phyloP scores from a whole-genome alignment of 1,284 basidiomycete species.

The Cutaneotrichosporon daszewskae region DNA sequence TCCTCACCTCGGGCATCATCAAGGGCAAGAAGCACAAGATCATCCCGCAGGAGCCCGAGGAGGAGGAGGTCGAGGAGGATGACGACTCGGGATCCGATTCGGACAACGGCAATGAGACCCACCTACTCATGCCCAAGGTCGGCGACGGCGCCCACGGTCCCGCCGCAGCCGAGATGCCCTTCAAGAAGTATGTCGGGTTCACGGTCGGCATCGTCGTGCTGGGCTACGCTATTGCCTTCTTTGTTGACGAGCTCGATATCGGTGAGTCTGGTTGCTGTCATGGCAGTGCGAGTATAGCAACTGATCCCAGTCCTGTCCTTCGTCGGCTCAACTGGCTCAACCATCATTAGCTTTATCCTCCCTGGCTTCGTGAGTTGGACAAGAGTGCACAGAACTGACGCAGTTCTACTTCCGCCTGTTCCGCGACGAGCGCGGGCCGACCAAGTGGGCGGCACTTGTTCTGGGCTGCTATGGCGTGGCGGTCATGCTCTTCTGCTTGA shows the following conservation, averaged over 20 bases:
- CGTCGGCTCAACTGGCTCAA: slow-evolving; percentile 93
- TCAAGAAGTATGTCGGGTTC: slow-evolving; percentile 65
- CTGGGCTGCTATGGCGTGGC: slow-evolving; percentile 70
- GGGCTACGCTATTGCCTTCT: slow-evolving; percentile 66
- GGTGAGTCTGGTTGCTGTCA: slow-evolving; percentile 58
- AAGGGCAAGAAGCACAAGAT: slow-evolving; percentile 22
- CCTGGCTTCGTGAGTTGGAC: slow-evolving; percentile 56
- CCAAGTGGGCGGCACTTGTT: slow-evolving; percentile 60
- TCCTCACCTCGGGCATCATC: slow-evolving; percentile 54
- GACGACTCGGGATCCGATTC: slow-evolving; percentile 15
- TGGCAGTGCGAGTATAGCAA: not conserved
- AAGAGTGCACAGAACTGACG: slow-evolving; percentile 57
- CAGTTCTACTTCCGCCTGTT: slow-evolving; percentile 55
- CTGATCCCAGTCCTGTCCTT: slow-evolving; percentile 72
- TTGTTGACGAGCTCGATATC: slow-evolving; percentile 74
- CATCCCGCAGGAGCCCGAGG: slow-evolving; percentile 20
- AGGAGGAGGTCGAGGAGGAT: slow-evolving; percentile 5
- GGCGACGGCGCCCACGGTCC: slow-evolving; percentile 51
- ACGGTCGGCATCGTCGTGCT: slow-evolving; percentile 65
- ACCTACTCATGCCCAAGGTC: slow-evolving; percentile 39
- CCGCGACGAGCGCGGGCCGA: slow-evolving; percentile 58
- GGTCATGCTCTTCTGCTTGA: slow-evolving; percentile 78
- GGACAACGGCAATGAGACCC: slow-evolving; percentile 26
- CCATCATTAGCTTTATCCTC: slow-evolving; percentile 93
- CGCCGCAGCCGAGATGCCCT: slow-evolving; percentile 62